Conservation (phyloP, 805 yeast species). For the Clavispora phyllophila region DNA sequence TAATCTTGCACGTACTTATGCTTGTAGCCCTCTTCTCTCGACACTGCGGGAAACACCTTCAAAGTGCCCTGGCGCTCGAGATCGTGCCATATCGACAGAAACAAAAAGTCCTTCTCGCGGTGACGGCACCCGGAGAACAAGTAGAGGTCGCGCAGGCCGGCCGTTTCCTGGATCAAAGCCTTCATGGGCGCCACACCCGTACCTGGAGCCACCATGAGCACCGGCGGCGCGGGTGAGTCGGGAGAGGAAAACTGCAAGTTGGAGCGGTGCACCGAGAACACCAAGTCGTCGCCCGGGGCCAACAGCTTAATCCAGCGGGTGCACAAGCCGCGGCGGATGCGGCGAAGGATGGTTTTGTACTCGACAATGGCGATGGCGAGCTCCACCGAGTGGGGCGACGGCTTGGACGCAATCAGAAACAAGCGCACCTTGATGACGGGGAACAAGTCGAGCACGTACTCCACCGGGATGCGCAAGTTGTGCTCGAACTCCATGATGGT, state of each 20-base stretch:
- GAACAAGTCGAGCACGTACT: constrained; percentile 68
- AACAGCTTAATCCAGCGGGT: constrained; percentile 66
- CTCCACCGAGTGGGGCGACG: constrained; percentile 43
- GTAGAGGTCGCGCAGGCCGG: constrained; percentile 31
- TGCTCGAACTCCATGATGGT: constrained; percentile 77
- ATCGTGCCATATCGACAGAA: constrained; percentile 48
- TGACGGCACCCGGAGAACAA: constrained; percentile 76
- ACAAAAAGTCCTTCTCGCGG: constrained; percentile 62
- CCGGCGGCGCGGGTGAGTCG: constrained; percentile 28
- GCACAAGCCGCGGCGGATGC: constrained; percentile 76
- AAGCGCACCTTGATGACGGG: constrained; percentile 77
- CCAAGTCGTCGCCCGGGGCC: constrained; percentile 42
- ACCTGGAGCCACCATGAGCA: constrained; percentile 83
- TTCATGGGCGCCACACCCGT: constrained; percentile 96
- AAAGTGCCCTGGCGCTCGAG: constrained; percentile 33
- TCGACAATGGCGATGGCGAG: constrained; percentile 80
- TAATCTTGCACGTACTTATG: constrained; percentile 71
- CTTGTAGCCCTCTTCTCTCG: constrained; percentile 41
- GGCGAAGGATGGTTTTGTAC: constrained; percentile 74
- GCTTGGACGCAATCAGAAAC: constrained; percentile 76
- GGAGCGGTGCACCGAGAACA: constrained; percentile 48
- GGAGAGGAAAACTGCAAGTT: constrained; percentile 28
- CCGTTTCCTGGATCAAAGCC: constrained; percentile 48
- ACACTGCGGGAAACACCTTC: constrained; percentile 36
- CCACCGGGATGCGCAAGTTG: constrained; percentile 65